phyloP scores from a whole-genome alignment of 2,329 filamentous ascomycete species.

The Botrytis sinoallii region DNA sequence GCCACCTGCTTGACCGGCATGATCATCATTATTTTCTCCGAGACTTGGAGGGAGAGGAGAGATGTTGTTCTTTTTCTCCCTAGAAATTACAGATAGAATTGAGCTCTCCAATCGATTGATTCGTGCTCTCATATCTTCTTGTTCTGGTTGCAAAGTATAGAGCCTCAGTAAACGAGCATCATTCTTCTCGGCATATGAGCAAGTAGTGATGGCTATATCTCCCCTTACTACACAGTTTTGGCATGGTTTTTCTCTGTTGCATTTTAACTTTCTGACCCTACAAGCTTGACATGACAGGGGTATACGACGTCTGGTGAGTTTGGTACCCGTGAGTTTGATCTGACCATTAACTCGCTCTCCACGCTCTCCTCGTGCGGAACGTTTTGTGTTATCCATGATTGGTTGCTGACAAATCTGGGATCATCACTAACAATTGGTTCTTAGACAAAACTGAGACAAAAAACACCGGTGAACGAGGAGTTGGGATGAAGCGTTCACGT shows the following conservation, averaged over 20 bases:
- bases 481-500: neutral
- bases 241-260: slow-evolving; percentile 52
- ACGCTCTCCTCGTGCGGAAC: neutral
- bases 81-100: slow-evolving; percentile 50
- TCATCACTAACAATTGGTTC: neutral
- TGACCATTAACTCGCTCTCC: neutral
- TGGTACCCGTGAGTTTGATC: neutral
- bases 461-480: neutral
- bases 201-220: slow-evolving; percentile 39
- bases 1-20: slow-evolving; percentile 19
- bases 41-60: neutral
- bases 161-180: slow-evolving; percentile 39
- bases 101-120: slow-evolving; percentile 55
- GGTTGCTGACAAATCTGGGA: neutral
- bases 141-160: slow-evolving; percentile 21
- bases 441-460: neutral
- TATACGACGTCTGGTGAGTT: slow-evolving; percentile 18
- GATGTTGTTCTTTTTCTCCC: slow-evolving; percentile 14
- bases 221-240: slow-evolving; percentile 51
- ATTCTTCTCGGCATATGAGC: slow-evolving; percentile 50
- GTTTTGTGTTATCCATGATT: neutral
- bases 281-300: slow-evolving; percentile 28
- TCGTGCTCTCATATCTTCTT: slow-evolving; percentile 51
- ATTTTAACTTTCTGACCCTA: slow-evolving; percentile 42
- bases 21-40: neutral